Base-by-base conservation (phyloP, 75 land plant species). In the Larix kaempferi region DNA sequence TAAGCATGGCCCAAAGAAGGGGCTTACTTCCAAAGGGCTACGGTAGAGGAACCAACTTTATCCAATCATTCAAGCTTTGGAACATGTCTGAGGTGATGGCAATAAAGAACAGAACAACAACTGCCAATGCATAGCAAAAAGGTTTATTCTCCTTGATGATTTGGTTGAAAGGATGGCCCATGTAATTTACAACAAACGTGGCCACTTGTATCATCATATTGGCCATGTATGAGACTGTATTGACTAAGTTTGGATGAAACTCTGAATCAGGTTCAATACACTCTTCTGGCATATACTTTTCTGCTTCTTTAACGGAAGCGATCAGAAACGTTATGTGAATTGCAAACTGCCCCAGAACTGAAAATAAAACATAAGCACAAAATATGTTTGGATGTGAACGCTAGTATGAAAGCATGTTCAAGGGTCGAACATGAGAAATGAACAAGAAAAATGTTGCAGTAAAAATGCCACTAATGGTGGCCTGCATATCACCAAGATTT, bases 131-230 rank as follows among this genome's bases (percentile, higher is more conserved):
- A 75, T 86, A 91, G 59, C 71, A 58, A 82, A 98, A 98, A 1
- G 99, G 93, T 62, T 85, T 92, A 88, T 95, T 95, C 80, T 98
- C 98, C 10, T 90, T 75, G 15, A 98, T 90, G 71, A 94, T 93
- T 78, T 98, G 99, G 82, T 98, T 98, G 80, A 98, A 98, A 14
- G 98, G 99, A 73, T 92, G 98, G 56, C 99, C 99, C 87, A 98
- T 98, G 80, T 98, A 98, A 78, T 98, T 98, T 59, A 98, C 99
- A 7, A 98, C 98, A 89, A 98, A 98, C 14, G 99, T 98, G 5
- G 95, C 99, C 21, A 98, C 99, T 78, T 96, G 99, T 29, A 98
- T 89, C 99, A 98, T 98, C 99, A 98, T 89, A 81, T 84, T 93
- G 58, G 97, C 98, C 99, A 98, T 98, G 83, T 98, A 95, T 1